A percentile compares a stretch with the other conserved stretches of the same genome.
These are phyloP conservation scores for Fomitopsis pulvina DNA, from an alignment of 768 basidiomycete species.

Conservation along the genomic window DNA sequence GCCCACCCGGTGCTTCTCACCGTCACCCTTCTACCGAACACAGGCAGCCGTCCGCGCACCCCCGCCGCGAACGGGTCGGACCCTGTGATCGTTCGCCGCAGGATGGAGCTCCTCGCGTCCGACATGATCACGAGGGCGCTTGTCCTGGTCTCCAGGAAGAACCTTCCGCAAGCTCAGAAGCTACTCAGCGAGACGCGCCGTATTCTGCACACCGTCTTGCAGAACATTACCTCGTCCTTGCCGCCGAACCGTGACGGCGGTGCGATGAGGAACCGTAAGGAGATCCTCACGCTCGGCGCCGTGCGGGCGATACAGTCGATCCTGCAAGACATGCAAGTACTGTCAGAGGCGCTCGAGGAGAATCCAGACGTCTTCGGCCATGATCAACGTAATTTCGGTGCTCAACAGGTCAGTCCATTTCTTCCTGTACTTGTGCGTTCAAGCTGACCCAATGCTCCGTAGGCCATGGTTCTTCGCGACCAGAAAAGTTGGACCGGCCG, in stretches of 20 bases:
- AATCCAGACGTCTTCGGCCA: constrained; percentile 89
- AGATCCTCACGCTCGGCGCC: constrained; percentile 62
- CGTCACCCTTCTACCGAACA: constrained; percentile 73
- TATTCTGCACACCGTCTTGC: constrained; percentile 86
- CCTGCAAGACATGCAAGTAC: constrained; percentile 77
- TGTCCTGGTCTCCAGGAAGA: constrained; percentile 86
- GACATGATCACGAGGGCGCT: constrained; percentile 97
- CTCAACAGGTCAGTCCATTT: constrained; percentile 72
- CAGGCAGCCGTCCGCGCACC: constrained; percentile 28
- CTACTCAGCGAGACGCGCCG: constrained; percentile 88
- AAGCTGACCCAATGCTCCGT: constrained; percentile 5
- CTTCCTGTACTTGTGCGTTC: not conserved
- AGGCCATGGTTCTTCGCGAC: constrained; percentile 95
- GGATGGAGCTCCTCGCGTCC: constrained; percentile 94
- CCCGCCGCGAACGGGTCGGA: constrained; percentile 53
- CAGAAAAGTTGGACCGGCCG: constrained; percentile 94
- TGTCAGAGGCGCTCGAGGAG: constrained; percentile 86
- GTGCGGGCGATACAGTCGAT: constrained; percentile 82
- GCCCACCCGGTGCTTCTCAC: constrained; percentile 94
- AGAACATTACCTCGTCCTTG: constrained; percentile 72
- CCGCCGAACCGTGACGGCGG: constrained; percentile 40
- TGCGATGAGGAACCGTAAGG: constrained; percentile 69
- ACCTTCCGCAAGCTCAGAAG: constrained; percentile 85
- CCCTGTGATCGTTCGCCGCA: constrained; percentile 82
- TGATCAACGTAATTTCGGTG: constrained; percentile 92